These are phyloP conservation scores for Trapa bicornis DNA, from an alignment of 345 rosid species.

Conservation along the genomic window DNA sequence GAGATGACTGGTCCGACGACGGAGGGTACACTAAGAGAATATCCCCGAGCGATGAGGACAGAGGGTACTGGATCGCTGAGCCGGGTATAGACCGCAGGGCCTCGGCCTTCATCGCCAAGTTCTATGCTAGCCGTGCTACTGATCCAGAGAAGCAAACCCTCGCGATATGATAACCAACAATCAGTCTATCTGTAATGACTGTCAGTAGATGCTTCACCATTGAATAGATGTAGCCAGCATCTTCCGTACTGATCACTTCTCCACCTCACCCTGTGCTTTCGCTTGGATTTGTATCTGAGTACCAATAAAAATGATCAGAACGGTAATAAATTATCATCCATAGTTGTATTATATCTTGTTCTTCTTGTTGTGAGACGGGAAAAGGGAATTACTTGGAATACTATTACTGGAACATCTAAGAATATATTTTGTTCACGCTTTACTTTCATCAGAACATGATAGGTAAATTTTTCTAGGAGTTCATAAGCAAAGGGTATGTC, in stretches of 20 bases:
- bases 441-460: not conserved
- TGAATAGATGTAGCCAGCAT: not conserved
- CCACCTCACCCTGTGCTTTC: conserved; percentile 1
- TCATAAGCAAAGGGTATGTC: not conserved
- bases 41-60: conserved; percentile 57
- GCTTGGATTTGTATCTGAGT: not conserved
- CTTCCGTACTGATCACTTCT: not conserved
- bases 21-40: conserved; percentile 28
- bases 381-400: not conserved
- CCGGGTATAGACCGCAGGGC: conserved; percentile 71
- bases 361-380: not conserved
- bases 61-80: conserved; percentile 60
- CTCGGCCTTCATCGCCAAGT: conserved; percentile 50
- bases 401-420: not conserved
- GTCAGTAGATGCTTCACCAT: not conserved
- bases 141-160: conserved; percentile 26
- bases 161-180: not conserved
- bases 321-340: not conserved
- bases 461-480: not conserved
- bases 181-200: not conserved
- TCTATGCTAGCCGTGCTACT: conserved; percentile 41
- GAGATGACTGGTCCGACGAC: conserved; percentile 43
- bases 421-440: not conserved
- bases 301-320: not conserved
- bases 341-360: not conserved